Evolutionary conservation across 2,329 filamentous ascomycete genomes (phyloP), one percentile per base, ranked within the genome.

Genomic region (Hypoxylon sp.): DNA sequence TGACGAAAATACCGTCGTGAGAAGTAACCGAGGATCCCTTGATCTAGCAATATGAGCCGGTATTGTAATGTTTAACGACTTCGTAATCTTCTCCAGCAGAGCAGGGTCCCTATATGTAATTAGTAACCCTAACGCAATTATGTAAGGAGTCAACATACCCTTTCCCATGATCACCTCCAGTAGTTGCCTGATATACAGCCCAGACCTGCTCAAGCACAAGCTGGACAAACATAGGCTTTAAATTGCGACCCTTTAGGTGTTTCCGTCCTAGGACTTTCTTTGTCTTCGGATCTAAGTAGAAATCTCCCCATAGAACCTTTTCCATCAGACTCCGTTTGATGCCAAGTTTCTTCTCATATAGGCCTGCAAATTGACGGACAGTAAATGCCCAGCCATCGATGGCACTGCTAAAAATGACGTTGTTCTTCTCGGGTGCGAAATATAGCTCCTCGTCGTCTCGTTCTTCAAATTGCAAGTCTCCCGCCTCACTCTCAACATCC

Each of bases 341-440:
- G 13, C 96, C 95, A 5, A 99, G 87, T 79, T 99, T 99, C 84
- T 94, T 97, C 81, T 98, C 95, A 77, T 98, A 99, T 28, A 98
- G 83, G 38, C 89, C 89, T 17, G 96, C 94, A 78, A 99, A 99
- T 75, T 99, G 96, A 55, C 94, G 89, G 53, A 97, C 91, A 0
- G 96, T 99, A 75, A 99, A 99, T 2, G 96, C 96, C 96, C 96
- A 99, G n/a, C 96, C 96, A 77, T 99, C 96, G 62, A 97, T 91
- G 65, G 96, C 96, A 78, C 95, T 98, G 82, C 93, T 94, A 79
- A 99, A 99, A 70, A 99, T 98, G 79, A 99, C 96, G 76, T 99
- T 99, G 80, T 98, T 98, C 80, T 95, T 97, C 77, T 99, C 96
- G 0, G 96, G 96, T 0, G 96, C 93, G 80, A 99, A 99, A 79